A percentile compares a stretch with the other conserved stretches of the same genome.
Conservation (phyloP, 495 filamentous ascomycete genomes). For the Collariella sp. region DNA sequence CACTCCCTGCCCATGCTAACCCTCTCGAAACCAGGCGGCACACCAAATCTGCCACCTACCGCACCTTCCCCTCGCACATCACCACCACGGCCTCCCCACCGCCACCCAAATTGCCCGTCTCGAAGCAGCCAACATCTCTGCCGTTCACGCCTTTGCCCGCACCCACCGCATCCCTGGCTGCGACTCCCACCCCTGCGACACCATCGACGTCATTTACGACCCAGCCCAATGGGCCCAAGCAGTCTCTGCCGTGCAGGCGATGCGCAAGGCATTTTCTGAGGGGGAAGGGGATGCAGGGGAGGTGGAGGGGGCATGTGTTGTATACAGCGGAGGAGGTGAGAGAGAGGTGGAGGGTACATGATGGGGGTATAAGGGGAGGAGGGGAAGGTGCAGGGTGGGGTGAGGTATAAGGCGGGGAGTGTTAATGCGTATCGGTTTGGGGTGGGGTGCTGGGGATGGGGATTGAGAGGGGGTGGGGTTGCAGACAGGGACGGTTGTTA, state of each 20-base stretch:
- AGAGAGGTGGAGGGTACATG: slow-evolving; percentile 37
- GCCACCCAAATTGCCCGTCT: slow-evolving; percentile 49
- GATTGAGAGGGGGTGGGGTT: slow-evolving; percentile 49
- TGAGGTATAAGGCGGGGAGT: slow-evolving; percentile 54
- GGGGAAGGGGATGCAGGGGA: neutral
- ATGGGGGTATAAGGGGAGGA: slow-evolving; percentile 13
- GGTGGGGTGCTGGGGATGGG: slow-evolving; percentile 49
- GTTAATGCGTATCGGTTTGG: slow-evolving; percentile 58
- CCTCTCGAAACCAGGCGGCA: slow-evolving; percentile 41
- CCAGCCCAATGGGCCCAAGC: slow-evolving; percentile 36
- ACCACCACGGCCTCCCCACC: slow-evolving; percentile 29
- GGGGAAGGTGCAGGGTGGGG: slow-evolving; percentile 41
- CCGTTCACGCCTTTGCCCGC: slow-evolving; percentile 45
- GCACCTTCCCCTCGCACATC: slow-evolving; percentile 41
- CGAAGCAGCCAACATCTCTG: slow-evolving; percentile 49
- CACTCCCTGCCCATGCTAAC: neutral
- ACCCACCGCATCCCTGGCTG: slow-evolving; percentile 42
- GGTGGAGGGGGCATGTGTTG: slow-evolving; percentile 36
- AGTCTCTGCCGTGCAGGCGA: slow-evolving; percentile 33
- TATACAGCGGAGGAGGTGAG: slow-evolving; percentile 39
- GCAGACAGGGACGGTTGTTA: slow-evolving; percentile 50
- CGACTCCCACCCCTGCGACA: slow-evolving; percentile 42
- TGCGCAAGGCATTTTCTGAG: slow-evolving; percentile 34
- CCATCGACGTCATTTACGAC: slow-evolving; percentile 52
- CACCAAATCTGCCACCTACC: slow-evolving; percentile 56